These are phyloP conservation scores for Cynanchum wilfordii DNA, from an alignment of 257 asterid genomes.

Conservation along the genomic window DNA sequence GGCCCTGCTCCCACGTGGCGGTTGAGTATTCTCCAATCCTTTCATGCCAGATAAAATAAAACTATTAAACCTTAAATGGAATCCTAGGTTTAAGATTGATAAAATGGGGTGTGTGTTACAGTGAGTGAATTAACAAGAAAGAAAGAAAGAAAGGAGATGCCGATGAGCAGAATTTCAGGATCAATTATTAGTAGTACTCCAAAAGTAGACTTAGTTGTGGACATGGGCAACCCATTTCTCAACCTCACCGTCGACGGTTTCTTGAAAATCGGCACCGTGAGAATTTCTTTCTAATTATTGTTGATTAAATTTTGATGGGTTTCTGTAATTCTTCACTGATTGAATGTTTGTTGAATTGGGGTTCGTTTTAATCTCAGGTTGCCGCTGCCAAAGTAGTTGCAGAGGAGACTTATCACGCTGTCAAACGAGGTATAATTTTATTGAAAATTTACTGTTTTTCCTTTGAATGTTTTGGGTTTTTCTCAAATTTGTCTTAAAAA, in stretches of 20 bases:
- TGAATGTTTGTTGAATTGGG: background rate
- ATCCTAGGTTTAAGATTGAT: background rate
- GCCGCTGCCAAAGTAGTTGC: slow-evolving; percentile 61
- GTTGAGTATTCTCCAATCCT: background rate
- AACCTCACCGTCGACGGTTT: slow-evolving; percentile 68
- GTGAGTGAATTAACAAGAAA: background rate
- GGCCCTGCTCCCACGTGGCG: too few relatives aligned
- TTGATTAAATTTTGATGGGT: too few relatives aligned
- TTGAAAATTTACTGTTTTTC: background rate
- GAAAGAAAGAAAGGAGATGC: slow-evolving; percentile 26
- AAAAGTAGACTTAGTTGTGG: slow-evolving; percentile 48
- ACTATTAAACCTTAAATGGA: too few relatives aligned
- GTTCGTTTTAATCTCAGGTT: slow-evolving; percentile 41
- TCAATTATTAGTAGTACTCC: slow-evolving; percentile 43
- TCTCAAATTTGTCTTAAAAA: background rate
- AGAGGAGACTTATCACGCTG: slow-evolving; percentile 58
- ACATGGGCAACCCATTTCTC: slow-evolving; percentile 68
- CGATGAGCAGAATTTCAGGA: slow-evolving; percentile 37
- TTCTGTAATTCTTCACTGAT: background rate
- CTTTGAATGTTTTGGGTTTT: background rate
- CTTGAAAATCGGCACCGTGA: slow-evolving; percentile 72
- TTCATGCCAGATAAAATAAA: too few relatives aligned
- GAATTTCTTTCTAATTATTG: background rate
- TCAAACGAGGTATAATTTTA: slow-evolving; percentile 40
- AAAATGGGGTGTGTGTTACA: background rate